These are phyloP conservation scores for Suillus americanus DNA, from an alignment of 768 basidiomycete genomes.

Conservation along the genomic window DNA sequence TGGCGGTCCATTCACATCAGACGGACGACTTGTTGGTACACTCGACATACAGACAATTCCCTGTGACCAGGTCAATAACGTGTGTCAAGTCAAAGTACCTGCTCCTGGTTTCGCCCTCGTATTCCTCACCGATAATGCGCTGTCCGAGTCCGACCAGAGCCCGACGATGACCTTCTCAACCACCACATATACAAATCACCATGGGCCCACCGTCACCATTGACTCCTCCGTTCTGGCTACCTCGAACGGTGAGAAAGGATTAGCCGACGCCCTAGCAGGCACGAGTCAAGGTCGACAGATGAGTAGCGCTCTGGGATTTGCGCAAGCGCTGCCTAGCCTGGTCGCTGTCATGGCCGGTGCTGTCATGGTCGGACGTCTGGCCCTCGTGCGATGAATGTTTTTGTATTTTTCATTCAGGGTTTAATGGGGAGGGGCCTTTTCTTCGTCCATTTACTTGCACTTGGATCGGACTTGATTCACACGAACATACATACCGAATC, in stretches of 20 bases:
- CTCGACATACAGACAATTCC: constrained; percentile 55
- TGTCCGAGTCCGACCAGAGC: constrained; percentile 33
- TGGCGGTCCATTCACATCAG: constrained; percentile 58
- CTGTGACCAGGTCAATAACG: constrained; percentile 54
- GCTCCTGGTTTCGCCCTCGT: constrained; percentile 78
- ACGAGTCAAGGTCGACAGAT: constrained; percentile 10
- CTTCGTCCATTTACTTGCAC: constrained; percentile 13
- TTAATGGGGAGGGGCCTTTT: constrained; percentile 1
- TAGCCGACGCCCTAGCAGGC: constrained; percentile 16
- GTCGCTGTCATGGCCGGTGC: constrained; percentile 17
- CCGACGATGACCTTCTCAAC: constrained; percentile 53
- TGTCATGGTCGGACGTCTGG: constrained; percentile 11
- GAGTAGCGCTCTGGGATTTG: constrained; percentile 7
- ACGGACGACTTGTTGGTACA: constrained; percentile 63
- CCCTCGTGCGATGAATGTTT: neutral
- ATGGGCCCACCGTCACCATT: constrained; percentile 52
- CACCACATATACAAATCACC: constrained; percentile 54
- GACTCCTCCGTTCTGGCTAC: constrained; percentile 55
- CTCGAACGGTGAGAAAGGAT: constrained; percentile 56
- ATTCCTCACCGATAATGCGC: constrained; percentile 52
- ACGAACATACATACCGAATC: neutral
- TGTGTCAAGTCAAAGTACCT: constrained; percentile 60
- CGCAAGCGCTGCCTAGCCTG: constrained; percentile 14
- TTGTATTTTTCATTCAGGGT: constrained; percentile 6
- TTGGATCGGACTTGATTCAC: constrained; percentile 1